Evolutionary conservation across 2,329 filamentous ascomycete genomes (phyloP), one percentile per base, ranked within the genome.

Genomic region (Exserohilum rostratum): DNA sequence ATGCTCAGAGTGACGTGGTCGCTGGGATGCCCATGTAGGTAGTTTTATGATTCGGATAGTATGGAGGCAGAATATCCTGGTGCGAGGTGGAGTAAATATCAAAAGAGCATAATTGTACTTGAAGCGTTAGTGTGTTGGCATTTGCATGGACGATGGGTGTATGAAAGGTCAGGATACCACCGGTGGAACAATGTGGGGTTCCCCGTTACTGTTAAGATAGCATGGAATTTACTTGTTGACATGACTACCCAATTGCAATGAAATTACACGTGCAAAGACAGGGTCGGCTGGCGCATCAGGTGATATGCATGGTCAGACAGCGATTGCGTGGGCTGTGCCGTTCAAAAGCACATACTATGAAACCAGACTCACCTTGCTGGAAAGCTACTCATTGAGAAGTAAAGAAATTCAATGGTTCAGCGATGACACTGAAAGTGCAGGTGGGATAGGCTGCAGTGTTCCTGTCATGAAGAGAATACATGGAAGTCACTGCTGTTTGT

Each of bases 121-220:
- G 39, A 48, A 60, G 55, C 57, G 57, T 60, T 60, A 37, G 57
- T 55, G 50, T 57, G 57, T 53, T 55, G 57, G 57, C 57, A 60
- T 60, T 60, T 60, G 57, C 57, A 60, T 55, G 57, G 57, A 48
- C 44, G 55, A 55, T 50, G 43, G 51, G 51, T 33, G 46, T 22
- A 52, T 33, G 53, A 29, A 46, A 42, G 55, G 37, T 22, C 22
- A 58, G 55, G 51, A 58, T 58, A 58, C 55, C 51, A 57, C 46
- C 12, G 38, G 44, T 37, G 43, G 38, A 17, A 42, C 47, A 42
- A 47, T 46, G 46, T 50, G 46, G 18, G 43, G 30, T 38, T 47
- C 42, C 30, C 48, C 29, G 15, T 44, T 54, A 17, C 29, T 44
- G 34, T 46, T 50, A 46, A 46, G 39, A 50, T 57, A 54, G 18